Base-by-base conservation (phyloP, 2,329 filamentous ascomycete species). In the Pyrenophora seminiperda region DNA sequence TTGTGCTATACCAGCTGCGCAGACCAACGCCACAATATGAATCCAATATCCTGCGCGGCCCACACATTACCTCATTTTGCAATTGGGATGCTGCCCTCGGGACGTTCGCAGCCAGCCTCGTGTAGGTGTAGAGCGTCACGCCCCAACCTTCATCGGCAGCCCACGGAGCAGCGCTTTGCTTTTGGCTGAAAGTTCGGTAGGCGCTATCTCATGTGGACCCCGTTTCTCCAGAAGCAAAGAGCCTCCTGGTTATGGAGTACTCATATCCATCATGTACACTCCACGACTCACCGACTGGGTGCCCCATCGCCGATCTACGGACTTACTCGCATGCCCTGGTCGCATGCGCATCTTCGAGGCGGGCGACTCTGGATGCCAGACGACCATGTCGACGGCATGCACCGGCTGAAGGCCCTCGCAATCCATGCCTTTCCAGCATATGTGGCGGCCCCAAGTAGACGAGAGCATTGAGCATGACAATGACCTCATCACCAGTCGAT, bases 331-430 rank as follows among this genome's bases (percentile, higher is more conserved):
- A 42, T 19, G 29, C 18, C 27, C n/a, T 30, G 46, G 31, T 31
- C 45, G 30, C 39, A 36, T 15, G 20, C 39, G 31, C 47, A 41
- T 24, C 37, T 31, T 48, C 55, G 37, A 39, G 29, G 24, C 20
- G 48, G 47, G 53, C 48, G 54, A 27, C 41, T 49, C 36, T 38
- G n/a, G 17, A 30, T 52, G 42, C 47, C 49, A 30, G 49, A 45
- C 44, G 33, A 48, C 53, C 18, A 57, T 61, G 48, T 57, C 56
- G 59, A 34, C 56, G 60, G 53, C 48, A 54, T 36, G 43, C 41
- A 43, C 54, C 48, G 41, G 47, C 34, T 55, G 53, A 52, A 50
- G 44, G 32, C 38, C 36, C 39, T 52, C 37, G 52, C 43, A 40
- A 39, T 11, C 44, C 30, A 47, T 46, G 43, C 40, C 38, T 42